phyloP scores from a whole-genome alignment of 306 rosid species.

The Vigna trinervia region DNA sequence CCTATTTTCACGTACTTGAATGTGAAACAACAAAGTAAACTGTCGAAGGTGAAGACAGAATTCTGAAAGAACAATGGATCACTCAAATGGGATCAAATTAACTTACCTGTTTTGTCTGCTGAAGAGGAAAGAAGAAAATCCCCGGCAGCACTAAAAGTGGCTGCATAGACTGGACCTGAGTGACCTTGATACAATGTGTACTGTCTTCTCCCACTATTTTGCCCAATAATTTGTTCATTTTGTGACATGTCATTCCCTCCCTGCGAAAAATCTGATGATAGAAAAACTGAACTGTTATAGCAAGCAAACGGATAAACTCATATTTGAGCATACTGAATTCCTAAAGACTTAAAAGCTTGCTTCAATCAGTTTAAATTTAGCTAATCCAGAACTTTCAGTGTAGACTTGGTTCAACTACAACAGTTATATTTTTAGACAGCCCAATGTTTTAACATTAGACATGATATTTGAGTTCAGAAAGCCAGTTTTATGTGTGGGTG shows the following conservation, averaged over 20 bases:
- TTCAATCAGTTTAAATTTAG: conserved; percentile 10
- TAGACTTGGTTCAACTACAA: conserved; percentile 10
- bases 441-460: background rate
- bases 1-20: background rate
- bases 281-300: conserved; percentile 7
- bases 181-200: conserved; percentile 80
- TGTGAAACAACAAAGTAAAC: background rate
- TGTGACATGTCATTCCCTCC: conserved; percentile 61
- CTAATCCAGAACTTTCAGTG: conserved; percentile 13
- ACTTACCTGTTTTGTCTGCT: conserved; percentile 75
- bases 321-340: background rate
- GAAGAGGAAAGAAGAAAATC: conserved; percentile 83
- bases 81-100: conserved; percentile 23
- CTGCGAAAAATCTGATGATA: conserved; percentile 63
- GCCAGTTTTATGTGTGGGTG: background rate
- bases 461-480: background rate
- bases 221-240: conserved; percentile 57
- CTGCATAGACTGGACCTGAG: conserved; percentile 80
- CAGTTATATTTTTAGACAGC: background rate
- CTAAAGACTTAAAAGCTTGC: conserved; percentile 8
- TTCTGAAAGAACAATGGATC: conserved; percentile 20
- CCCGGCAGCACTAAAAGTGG: conserved; percentile 75
- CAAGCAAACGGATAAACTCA: conserved; percentile 9
- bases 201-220: conserved; percentile 59
- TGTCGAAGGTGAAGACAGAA: conserved; percentile 30